These are phyloP conservation scores for Echium plantagineum DNA, from an alignment of 257 asterid species.

Conservation along the genomic window DNA sequence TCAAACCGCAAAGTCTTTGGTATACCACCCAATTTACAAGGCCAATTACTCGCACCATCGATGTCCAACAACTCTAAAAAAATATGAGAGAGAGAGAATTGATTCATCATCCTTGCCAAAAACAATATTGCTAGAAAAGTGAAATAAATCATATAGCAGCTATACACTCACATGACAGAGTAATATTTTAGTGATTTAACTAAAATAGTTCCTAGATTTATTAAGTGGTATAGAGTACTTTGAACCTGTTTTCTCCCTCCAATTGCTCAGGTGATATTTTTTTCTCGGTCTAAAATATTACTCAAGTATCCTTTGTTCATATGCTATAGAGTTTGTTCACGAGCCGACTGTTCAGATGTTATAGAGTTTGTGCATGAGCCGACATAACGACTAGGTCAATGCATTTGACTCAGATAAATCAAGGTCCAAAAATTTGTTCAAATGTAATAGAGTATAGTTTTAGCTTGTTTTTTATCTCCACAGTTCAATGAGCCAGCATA, in stretches of 20 bases:
- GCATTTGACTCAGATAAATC: too few relatives aligned
- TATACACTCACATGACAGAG: too few relatives aligned
- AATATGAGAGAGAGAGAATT: conserved; percentile 5
- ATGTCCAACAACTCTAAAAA: conserved; percentile 65
- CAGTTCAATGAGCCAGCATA: too few relatives aligned
- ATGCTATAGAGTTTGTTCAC: neutral
- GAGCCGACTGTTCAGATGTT: neutral
- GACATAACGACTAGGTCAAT: too few relatives aligned
- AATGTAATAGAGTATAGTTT: too few relatives aligned
- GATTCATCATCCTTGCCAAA: neutral
- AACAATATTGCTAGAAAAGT: neutral
- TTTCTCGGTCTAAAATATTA: neutral
- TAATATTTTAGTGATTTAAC: too few relatives aligned
- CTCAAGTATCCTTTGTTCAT: neutral
- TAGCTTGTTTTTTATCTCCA: too few relatives aligned
- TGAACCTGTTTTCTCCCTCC: neutral
- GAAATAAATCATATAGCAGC: too few relatives aligned
- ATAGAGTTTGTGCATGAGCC: too few relatives aligned
- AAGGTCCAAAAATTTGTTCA: too few relatives aligned
- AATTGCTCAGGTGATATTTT: neutral
- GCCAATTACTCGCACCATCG: conserved; percentile 58
- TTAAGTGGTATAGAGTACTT: neutral
- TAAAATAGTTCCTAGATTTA: too few relatives aligned
- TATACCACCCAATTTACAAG: conserved; percentile 52
- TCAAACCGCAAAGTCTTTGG: conserved; percentile 68